Percentiles rank a stretch among this genome's conserved stretches.
Conservation (phyloP, 2,329 filamentous ascomycete species). For the Camptophora hylomeconis region DNA sequence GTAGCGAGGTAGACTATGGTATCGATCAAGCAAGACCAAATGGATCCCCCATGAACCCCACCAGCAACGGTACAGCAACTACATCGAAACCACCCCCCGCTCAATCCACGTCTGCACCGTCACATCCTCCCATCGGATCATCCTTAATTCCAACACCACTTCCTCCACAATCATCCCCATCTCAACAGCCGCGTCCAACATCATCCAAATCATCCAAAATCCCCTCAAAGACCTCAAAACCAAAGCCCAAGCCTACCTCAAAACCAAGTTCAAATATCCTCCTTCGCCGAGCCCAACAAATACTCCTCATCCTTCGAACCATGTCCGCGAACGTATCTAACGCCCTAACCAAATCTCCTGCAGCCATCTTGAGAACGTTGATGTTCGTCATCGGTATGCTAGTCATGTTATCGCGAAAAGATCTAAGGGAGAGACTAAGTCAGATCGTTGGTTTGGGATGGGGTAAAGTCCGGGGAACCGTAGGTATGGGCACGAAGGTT, state of each 20-base stretch:
- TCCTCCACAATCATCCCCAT: constrained; percentile 3
- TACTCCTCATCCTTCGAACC: constrained; percentile 35
- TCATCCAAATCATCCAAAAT: constrained; percentile 5
- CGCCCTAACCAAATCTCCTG: constrained; percentile 40
- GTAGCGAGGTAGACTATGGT: constrained; percentile 55
- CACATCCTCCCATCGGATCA: constrained; percentile 3
- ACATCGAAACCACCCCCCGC: neutral
- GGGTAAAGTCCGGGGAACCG: constrained; percentile 70
- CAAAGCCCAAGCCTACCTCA: constrained; percentile 8
- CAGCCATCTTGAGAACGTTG: constrained; percentile 48
- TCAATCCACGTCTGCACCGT: constrained; percentile 6
- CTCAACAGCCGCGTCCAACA: constrained; percentile 5
- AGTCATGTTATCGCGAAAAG: constrained; percentile 60
- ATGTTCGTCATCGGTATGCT: constrained; percentile 70
- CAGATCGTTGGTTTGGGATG: constrained; percentile 57
- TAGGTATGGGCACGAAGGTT: constrained; percentile 94
- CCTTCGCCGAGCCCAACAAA: constrained; percentile 29
- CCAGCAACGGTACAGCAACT: neutral
- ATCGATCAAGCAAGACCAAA: constrained; percentile 37
- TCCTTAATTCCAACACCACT: constrained; percentile 2
- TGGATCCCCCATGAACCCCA: constrained; percentile 1
- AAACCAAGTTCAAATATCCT: constrained; percentile 14
- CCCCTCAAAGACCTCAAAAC: constrained; percentile 11
- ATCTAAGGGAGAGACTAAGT: constrained; percentile 61
- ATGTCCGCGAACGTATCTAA: constrained; percentile 38